phyloP scores from a whole-genome alignment of 2,329 filamentous ascomycete genomes.

The Paraconiothyrium sp. region DNA sequence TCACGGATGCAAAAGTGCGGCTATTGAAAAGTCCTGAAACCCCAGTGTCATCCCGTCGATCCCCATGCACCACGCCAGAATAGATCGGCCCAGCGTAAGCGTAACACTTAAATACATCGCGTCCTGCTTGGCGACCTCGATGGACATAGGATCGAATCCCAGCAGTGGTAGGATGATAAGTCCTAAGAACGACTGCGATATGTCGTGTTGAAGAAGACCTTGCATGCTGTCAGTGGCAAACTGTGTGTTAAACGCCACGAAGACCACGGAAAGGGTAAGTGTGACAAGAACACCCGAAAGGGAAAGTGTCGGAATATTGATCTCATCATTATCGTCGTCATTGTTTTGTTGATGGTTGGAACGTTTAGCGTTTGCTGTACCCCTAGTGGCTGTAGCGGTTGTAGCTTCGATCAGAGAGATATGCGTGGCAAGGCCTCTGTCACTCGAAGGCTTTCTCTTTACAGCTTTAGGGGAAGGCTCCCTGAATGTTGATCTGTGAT shows the following conservation, averaged over 20 bases:
- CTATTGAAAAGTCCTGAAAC: slow-evolving; percentile 19
- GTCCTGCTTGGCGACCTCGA: slow-evolving; percentile 15
- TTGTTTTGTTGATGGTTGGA: neutral
- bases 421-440: neutral
- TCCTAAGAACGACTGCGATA: slow-evolving; percentile 19
- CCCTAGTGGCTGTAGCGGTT: neutral
- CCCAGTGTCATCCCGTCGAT: slow-evolving; percentile 22
- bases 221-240: slow-evolving; percentile 23
- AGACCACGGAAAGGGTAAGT: slow-evolving; percentile 3
- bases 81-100: slow-evolving; percentile 19
- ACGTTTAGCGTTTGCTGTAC: neutral
- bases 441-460: neutral
- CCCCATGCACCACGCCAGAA: slow-evolving; percentile 22
- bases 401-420: neutral
- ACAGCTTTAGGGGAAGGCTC: neutral
- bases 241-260: slow-evolving; percentile 22
- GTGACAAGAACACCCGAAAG: neutral
- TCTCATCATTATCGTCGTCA: too few relatives aligned
- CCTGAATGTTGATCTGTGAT: slow-evolving; percentile 3
- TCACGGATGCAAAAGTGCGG: slow-evolving; percentile 16
- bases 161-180: slow-evolving; percentile 23
- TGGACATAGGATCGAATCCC: slow-evolving; percentile 11
- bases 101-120: slow-evolving; percentile 20
- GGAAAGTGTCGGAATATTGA: too few relatives aligned
- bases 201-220: slow-evolving; percentile 16